Evolutionary conservation across 2,329 filamentous ascomycete species (phyloP).

Genomic region (Aureobasidium sp.): DNA sequence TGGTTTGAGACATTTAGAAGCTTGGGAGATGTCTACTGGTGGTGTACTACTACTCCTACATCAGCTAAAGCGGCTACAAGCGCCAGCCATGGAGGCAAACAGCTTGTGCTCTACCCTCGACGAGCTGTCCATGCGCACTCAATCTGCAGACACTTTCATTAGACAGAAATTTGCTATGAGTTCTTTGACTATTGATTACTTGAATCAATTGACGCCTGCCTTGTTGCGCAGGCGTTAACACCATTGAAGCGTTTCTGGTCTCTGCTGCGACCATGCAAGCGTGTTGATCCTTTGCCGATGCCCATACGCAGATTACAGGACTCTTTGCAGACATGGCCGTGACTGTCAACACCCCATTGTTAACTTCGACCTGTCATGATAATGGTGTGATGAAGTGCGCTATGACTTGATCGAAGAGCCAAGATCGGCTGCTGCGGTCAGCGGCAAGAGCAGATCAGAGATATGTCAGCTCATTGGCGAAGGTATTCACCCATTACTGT

Average conservation of each 20-base stretch:
- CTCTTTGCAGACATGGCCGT: too few relatives aligned
- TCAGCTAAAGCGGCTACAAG: background rate
- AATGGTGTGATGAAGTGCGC: background rate
- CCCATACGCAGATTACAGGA: too few relatives aligned
- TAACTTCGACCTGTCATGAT: too few relatives aligned
- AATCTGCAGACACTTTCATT: background rate
- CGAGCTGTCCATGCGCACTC: background rate
- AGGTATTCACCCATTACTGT: background rate
- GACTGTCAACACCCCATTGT: too few relatives aligned
- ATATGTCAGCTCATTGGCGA: background rate
- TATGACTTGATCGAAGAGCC: background rate
- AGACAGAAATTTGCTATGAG: background rate
- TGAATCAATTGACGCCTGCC: background rate
- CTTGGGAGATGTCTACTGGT: background rate
- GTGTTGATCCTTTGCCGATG: background rate
- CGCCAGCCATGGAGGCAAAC: background rate
- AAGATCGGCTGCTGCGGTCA: background rate
- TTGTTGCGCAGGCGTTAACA: background rate
- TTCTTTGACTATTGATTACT: background rate
- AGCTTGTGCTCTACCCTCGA: background rate
- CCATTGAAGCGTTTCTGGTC: background rate
- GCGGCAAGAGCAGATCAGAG: background rate
- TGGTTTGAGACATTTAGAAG: background rate
- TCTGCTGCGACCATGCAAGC: background rate
- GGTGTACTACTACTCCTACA: background rate